A percentile compares a stretch with the other conserved stretches of the same genome.
Evolutionary conservation across 805 yeast genomes (phyloP).

Genomic region (Kluyveromyces siamensis): DNA sequence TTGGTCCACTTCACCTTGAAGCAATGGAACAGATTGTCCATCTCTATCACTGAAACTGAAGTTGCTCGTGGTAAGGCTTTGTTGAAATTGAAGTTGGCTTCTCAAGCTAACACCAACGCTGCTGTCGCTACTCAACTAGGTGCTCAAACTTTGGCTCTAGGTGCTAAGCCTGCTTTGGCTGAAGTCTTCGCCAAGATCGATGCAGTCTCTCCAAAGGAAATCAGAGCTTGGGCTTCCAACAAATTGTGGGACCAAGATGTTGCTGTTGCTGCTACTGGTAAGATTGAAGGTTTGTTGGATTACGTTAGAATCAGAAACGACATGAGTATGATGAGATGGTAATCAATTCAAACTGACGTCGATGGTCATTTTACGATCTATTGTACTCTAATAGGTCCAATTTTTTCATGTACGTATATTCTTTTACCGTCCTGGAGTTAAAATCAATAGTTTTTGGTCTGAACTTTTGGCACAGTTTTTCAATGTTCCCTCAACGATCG

Average conservation of each 20-base stretch:
- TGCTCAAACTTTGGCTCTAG: conserved; percentile 46
- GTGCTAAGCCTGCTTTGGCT: conserved; percentile 51
- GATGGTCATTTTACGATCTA: background rate
- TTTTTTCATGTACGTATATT: conserved; percentile 1
- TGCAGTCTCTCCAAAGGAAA: conserved; percentile 47
- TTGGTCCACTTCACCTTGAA: conserved; percentile 71
- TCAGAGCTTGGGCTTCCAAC: conserved; percentile 66
- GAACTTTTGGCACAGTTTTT: background rate
- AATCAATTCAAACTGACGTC: conserved; percentile 9
- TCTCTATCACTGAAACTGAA: conserved; percentile 69
- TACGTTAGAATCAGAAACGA: conserved; percentile 82
- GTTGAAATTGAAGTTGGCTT: conserved; percentile 55
- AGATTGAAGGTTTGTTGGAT: conserved; percentile 76
- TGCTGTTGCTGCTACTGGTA: conserved; percentile 78
- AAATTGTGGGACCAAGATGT: conserved; percentile 79
- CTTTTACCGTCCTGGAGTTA: background rate
- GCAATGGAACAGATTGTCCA: conserved; percentile 80
- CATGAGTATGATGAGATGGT: conserved; percentile 85
- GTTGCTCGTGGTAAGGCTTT: conserved; percentile 68
- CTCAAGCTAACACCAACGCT: conserved; percentile 38
- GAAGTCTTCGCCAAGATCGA: conserved; percentile 58
- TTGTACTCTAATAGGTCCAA: background rate
- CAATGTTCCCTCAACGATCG: background rate
- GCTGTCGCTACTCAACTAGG: conserved; percentile 52
- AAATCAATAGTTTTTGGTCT: background rate